These are phyloP conservation scores for Nicotiana knightiana DNA, from an alignment of 257 asterid genomes.

Conservation along the genomic window DNA sequence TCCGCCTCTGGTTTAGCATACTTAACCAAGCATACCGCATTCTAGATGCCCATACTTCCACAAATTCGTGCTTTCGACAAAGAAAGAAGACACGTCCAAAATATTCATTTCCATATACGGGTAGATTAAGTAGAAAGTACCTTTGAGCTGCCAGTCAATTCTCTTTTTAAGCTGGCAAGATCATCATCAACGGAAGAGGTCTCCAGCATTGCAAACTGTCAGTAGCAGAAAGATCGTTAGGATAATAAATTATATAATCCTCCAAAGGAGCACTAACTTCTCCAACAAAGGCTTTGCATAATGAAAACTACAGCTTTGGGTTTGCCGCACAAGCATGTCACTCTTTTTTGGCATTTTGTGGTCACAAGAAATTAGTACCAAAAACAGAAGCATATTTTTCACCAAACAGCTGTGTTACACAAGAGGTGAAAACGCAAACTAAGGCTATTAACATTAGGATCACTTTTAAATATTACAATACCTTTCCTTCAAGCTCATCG, in stretches of 20 bases:
- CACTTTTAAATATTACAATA: constrained; percentile 9
- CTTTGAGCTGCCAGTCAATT: constrained; percentile 67
- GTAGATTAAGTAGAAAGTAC: constrained; percentile 21
- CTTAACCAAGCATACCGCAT: background rate
- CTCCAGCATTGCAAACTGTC: constrained; percentile 88
- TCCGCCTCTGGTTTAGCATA: background rate
- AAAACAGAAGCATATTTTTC: background rate
- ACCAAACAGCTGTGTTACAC: no score
- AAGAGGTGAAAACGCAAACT: background rate
- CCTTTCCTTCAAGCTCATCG: constrained; percentile 99
- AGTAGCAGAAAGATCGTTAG: constrained; percentile 8
- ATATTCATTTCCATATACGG: background rate
- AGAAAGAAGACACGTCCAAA: background rate
- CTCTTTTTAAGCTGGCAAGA: constrained; percentile 67
- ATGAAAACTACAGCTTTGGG: background rate
- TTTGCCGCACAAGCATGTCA: background rate
- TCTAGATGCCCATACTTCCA: background rate
- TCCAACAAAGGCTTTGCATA: background rate
- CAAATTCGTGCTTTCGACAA: background rate
- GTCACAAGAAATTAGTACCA: background rate
- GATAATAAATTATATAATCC: background rate
- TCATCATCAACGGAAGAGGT: constrained; percentile 91
- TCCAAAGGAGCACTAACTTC: background rate
- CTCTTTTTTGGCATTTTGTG: background rate
- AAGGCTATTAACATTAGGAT: background rate